Evolutionary conservation across 495 filamentous ascomycete genomes (phyloP), one percentile per base, ranked within the genome.

Genomic region (Annulohypoxylon moriforme): DNA sequence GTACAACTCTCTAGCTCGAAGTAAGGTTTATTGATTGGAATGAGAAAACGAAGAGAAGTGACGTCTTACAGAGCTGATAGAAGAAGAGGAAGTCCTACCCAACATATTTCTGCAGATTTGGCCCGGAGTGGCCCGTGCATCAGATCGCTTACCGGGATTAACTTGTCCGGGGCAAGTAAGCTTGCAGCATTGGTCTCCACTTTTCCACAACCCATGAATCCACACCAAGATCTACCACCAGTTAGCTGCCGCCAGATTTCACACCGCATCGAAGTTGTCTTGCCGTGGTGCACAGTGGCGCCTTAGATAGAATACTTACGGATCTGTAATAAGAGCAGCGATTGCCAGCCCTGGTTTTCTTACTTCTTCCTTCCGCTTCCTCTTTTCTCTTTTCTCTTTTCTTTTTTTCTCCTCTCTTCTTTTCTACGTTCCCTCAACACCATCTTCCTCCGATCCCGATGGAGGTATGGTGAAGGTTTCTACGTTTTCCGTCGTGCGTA

Each of bases 241-340:
- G 70, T 72, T 60, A 68, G 60, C 70, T 50, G 53, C 70, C 67
- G 70, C 70, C 70, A 72, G 64, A 68, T 72, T 72, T 72, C 70
- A 68, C 69, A 72, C 70, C 64, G 64, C 70, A 72, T 68, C 60
- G 57, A 42, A 52, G 47, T 24, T 55, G 57, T 68, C 56, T 68
- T 68, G 47, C 40, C 14, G 38, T 25, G 22, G 27, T 55, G 49
- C 49, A 56, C 29, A 53, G 61, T 72, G 64, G 60, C 64, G 64
- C 53, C 47, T 64, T 60, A 65, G 59, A 59, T 49, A 68, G 47
- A 56, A 59, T 22, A 67, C 62, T 63, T 67, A 71, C 31, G 52
- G 29, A 56, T 56, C 16, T 13, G 20, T 56, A 36, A 36, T 20
- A 56, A 33, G n/a, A 34, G 29, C 27, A 60, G 22, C 24, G 25